Percentiles rank a stretch among this genome's conserved stretches.
phyloP scores from a whole-genome alignment of 2,329 filamentous ascomycete species.

The Daldinia sp. region DNA sequence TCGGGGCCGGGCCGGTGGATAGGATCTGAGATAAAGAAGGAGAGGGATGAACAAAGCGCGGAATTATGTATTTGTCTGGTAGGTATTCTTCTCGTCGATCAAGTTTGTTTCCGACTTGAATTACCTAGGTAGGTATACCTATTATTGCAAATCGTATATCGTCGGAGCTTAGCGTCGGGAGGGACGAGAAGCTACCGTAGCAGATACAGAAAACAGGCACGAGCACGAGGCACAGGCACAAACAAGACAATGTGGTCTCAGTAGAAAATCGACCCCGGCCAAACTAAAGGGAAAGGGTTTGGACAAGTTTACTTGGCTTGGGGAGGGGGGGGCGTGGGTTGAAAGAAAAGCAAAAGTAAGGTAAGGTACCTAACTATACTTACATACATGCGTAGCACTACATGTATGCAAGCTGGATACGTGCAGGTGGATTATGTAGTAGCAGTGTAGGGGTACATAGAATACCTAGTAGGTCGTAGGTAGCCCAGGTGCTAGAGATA shows the following conservation, averaged over 20 bases:
- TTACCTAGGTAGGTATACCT: too few relatives aligned
- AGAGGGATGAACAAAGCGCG: conserved; percentile 5
- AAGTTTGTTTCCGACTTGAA: conserved; percentile 2
- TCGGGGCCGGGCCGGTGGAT: conserved; percentile 22
- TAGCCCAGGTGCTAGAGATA: too few relatives aligned
- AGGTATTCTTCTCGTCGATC: conserved; percentile 12
- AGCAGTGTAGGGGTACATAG: background rate
- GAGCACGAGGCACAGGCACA: conserved; percentile 18
- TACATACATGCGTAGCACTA: background rate
- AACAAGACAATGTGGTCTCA: conserved; percentile 14
- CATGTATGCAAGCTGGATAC: background rate
- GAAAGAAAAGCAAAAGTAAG: background rate
- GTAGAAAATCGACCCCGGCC: conserved; percentile 11
- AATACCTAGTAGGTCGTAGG: too few relatives aligned
- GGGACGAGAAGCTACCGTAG: conserved; percentile 12
- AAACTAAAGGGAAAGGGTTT: conserved; percentile 1
- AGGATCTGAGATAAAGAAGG: conserved; percentile 11
- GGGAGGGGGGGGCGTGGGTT: background rate
- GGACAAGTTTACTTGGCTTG: conserved; percentile 1
- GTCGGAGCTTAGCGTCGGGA: conserved; percentile 1
- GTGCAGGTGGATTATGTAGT: background rate
- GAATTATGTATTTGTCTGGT: conserved; percentile 8
- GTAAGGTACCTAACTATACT: too few relatives aligned
- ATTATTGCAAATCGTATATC: background rate
- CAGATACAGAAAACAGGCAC: conserved; percentile 29